phyloP scores from a whole-genome alignment of 2,329 filamentous ascomycete genomes.

The Apiospora hydei region DNA sequence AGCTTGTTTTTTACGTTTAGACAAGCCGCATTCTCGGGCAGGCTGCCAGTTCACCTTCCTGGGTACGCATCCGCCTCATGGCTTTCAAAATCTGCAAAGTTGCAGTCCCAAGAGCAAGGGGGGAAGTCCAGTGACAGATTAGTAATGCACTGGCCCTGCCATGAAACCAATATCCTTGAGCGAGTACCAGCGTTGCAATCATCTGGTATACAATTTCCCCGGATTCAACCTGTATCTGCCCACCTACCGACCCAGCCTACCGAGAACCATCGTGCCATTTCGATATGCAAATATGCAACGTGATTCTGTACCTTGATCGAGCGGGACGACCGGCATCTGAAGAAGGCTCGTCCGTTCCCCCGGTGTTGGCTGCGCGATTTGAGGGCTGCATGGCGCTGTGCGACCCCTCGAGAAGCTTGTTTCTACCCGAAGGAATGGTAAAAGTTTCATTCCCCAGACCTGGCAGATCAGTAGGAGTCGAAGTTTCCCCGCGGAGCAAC shows the following conservation, averaged over 20 bases:
- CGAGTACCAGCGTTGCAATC: not conserved
- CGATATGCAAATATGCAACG: not conserved
- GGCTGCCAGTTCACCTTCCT: not conserved
- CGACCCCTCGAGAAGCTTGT: not conserved
- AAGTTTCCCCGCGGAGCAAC: not conserved
- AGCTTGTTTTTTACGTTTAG: not conserved
- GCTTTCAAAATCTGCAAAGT: not conserved
- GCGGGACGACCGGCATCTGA: not conserved
- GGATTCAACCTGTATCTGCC: not conserved
- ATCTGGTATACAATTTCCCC: not conserved
- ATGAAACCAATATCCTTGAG: not conserved
- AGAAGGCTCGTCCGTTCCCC: too few relatives aligned
- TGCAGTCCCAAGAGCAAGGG: not conserved
- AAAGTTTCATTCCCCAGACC: not conserved
- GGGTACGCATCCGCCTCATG: not conserved
- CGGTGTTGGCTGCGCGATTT: not conserved
- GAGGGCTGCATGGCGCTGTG: not conserved
- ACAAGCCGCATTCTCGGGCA: not conserved
- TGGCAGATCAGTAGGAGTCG: not conserved
- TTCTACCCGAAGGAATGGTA: not conserved
- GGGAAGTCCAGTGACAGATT: not conserved
- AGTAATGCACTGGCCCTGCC: not conserved
- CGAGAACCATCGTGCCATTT: not conserved
- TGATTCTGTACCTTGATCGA: not conserved
- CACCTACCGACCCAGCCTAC: not conserved